A percentile compares a stretch with the other conserved stretches of the same genome.
phyloP scores from a whole-genome alignment of 257 asterid species.

The Perilla frutescens region DNA sequence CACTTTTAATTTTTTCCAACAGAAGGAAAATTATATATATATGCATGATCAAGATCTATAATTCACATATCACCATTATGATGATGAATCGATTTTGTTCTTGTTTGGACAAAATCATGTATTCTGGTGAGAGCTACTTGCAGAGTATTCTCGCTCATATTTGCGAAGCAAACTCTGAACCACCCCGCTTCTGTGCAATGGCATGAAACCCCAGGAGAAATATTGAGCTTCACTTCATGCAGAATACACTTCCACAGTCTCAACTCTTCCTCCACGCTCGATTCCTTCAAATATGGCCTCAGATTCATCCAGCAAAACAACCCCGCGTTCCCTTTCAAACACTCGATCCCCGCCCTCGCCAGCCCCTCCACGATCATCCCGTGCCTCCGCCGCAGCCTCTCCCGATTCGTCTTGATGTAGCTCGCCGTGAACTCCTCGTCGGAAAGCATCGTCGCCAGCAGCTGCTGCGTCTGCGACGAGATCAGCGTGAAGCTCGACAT shows the following conservation, averaged over 20 bases:
- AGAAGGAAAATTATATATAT: too few species aligned
- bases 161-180: conserved; percentile 65
- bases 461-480: conserved; percentile 62
- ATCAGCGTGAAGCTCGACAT: conserved; percentile 66
- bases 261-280: conserved; percentile 45
- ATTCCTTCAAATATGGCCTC: conserved; percentile 34
- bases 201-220: conserved; percentile 60
- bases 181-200: conserved; percentile 63
- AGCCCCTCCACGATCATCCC: conserved; percentile 44
- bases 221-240: conserved; percentile 47
- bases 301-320: conserved; percentile 63
- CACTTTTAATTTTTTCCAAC: too few species aligned
- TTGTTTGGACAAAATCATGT: conserved; percentile 42
- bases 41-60: too few species aligned
- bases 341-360: conserved; percentile 43
- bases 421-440: conserved; percentile 42
- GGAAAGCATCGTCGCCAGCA: conserved; percentile 54
- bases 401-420: conserved; percentile 43
- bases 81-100: neutral
- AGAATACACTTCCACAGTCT: conserved; percentile 44
- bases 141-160: conserved; percentile 56
- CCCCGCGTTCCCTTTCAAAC: conserved; percentile 60
- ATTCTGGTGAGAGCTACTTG: conserved; percentile 49
- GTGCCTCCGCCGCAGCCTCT: conserved; percentile 45
- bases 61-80: too few species aligned